Percentiles rank a stretch among this genome's conserved stretches.
phyloP scores from a whole-genome alignment of 2,329 filamentous ascomycete species.

The Didymella glomerata region DNA sequence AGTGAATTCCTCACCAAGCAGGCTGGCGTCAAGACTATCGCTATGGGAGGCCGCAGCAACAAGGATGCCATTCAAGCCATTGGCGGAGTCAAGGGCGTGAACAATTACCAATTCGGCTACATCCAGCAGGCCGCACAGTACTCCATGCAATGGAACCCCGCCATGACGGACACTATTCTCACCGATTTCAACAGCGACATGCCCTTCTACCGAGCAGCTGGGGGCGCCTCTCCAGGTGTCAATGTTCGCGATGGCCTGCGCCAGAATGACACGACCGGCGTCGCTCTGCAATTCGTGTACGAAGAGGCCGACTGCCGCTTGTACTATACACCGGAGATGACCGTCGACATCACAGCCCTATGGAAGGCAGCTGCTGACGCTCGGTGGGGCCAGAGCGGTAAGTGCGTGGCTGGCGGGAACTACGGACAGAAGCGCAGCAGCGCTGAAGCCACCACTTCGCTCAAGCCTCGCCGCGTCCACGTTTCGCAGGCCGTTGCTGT shows the following conservation, averaged over 20 bases:
- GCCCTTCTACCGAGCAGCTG: slow-evolving; percentile 34
- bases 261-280: slow-evolving; percentile 41
- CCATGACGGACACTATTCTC: slow-evolving; percentile 40
- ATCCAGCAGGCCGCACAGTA: slow-evolving; percentile 40
- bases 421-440: slow-evolving; percentile 35
- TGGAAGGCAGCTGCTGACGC: slow-evolving; percentile 53
- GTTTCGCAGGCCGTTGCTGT: slow-evolving; percentile 29
- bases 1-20: slow-evolving; percentile 63
- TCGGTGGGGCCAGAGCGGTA: slow-evolving; percentile 43
- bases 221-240: slow-evolving; percentile 29
- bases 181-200: slow-evolving; percentile 39
- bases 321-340: slow-evolving; percentile 54
- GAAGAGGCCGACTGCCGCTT: slow-evolving; percentile 53
- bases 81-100: slow-evolving; percentile 62
- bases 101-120: slow-evolving; percentile 47
- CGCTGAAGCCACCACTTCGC: slow-evolving; percentile 34
- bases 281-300: slow-evolving; percentile 52
- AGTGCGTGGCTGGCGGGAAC: slow-evolving; percentile 40
- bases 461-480: slow-evolving; percentile 32
- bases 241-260: slow-evolving; percentile 50
- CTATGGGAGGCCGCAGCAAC: slow-evolving; percentile 60
- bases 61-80: slow-evolving; percentile 62
- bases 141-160: slow-evolving; percentile 34
- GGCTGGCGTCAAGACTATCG: slow-evolving; percentile 63
- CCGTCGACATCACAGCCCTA: slow-evolving; percentile 47